Evolutionary conservation across 305 asterid genomes (phyloP).

Genomic region (Fraxinus dipetala): DNA sequence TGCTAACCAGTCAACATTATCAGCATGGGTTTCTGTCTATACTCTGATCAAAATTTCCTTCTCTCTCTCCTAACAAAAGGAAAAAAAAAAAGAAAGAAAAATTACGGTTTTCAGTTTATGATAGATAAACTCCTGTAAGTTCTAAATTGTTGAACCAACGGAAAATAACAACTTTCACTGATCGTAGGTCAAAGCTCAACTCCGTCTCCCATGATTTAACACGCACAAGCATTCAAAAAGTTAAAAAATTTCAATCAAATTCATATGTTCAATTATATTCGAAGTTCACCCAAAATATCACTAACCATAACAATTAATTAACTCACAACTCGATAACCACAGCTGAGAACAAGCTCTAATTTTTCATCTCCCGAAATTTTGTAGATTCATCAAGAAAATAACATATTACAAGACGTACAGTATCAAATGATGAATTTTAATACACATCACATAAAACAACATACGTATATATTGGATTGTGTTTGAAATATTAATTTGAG

Average conservation of each 20-base stretch:
- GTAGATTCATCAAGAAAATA: conserved; percentile 9
- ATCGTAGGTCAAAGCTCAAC: background rate
- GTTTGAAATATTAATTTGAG: background rate
- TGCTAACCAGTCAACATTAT: background rate
- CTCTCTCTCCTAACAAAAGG: background rate
- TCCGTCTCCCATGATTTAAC: background rate
- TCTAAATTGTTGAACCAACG: background rate
- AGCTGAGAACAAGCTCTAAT: conserved; percentile 10
- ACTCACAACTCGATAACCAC: conserved; percentile 11
- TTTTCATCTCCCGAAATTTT: background rate
- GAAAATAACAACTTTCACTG: background rate
- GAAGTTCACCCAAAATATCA: background rate
- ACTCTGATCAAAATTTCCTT: background rate
- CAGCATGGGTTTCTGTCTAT: background rate
- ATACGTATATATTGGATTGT: background rate
- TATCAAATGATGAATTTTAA: background rate
- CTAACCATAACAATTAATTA: background rate
- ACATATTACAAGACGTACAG: conserved; percentile 6
- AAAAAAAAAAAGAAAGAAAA: background rate
- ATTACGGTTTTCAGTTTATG: background rate
- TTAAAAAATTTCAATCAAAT: background rate
- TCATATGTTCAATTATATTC: background rate
- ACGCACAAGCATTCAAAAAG: background rate
- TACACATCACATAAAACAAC: background rate
- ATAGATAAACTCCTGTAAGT: background rate